phyloP scores from a whole-genome alignment of 768 basidiomycete genomes.

The Steccherinum ochraceum region DNA sequence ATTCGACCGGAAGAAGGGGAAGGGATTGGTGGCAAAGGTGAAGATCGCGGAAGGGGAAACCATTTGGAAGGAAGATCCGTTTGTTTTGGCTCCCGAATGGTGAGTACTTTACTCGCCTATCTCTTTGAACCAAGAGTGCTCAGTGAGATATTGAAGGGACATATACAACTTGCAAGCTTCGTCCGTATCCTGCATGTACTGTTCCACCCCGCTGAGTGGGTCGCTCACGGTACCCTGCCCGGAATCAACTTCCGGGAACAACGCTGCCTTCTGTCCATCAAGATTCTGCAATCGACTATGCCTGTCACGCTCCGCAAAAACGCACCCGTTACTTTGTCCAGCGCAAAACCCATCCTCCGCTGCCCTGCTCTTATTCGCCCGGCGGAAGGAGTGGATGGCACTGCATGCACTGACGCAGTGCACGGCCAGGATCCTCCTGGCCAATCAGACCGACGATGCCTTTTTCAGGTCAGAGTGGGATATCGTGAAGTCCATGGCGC shows the following conservation, averaged over 20 bases:
- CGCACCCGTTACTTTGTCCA: slow-evolving; percentile 70
- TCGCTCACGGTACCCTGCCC: slow-evolving; percentile 49
- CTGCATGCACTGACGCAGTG: slow-evolving; percentile 67
- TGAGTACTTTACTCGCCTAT: slow-evolving; percentile 24
- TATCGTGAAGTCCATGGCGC: slow-evolving; percentile 57
- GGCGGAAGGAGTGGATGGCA: slow-evolving; percentile 64
- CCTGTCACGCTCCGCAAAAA: slow-evolving; percentile 51
- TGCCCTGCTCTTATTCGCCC: slow-evolving; percentile 54
- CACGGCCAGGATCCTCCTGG: slow-evolving; percentile 56
- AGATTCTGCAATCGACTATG: slow-evolving; percentile 83
- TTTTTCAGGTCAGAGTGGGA: slow-evolving; percentile 45
- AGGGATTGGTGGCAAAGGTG: slow-evolving; percentile 72
- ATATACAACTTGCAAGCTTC: slow-evolving; percentile 61
- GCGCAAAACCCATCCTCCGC: slow-evolving; percentile 64
- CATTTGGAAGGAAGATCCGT: slow-evolving; percentile 84
- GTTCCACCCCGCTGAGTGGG: slow-evolving; percentile 55
- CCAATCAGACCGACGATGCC: slow-evolving; percentile 39
- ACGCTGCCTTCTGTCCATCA: slow-evolving; percentile 40
- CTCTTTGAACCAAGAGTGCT: background rate
- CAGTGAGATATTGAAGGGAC: slow-evolving; percentile 43
- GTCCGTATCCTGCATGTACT: slow-evolving; percentile 63
- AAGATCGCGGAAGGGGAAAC: slow-evolving; percentile 65
- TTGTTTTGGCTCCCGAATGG: slow-evolving; percentile 78
- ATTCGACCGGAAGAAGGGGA: slow-evolving; percentile 70
- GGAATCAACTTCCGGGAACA: slow-evolving; percentile 30